phyloP scores from a whole-genome alignment of 495 filamentous ascomycete genomes.

The Cryomyces minteri region DNA sequence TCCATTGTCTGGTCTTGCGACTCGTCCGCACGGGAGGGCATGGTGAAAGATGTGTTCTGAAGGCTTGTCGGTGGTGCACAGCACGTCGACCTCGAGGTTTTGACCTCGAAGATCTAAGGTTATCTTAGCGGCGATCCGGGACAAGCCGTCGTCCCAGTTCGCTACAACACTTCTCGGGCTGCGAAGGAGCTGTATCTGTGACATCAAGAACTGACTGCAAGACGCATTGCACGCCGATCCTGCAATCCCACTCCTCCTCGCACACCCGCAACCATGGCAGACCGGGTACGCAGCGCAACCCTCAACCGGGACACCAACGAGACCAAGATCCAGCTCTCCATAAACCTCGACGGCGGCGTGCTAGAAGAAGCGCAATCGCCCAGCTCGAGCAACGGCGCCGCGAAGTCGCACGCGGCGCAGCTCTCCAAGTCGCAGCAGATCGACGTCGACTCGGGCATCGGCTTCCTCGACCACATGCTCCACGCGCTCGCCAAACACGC shows the following conservation, averaged over 20 bases:
- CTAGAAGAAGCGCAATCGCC: conserved; percentile 33
- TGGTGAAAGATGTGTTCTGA: too few species aligned
- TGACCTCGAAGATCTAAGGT: not conserved
- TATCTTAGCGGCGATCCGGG: too few species aligned
- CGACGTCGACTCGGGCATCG: conserved; percentile 79
- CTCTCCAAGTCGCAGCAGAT: conserved; percentile 65
- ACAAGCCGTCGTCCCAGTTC: too few species aligned
- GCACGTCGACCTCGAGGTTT: not conserved
- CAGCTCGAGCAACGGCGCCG: conserved; percentile 21
- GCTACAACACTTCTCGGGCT: too few species aligned
- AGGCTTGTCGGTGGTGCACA: too few species aligned
- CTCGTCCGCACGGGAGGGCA: not conserved
- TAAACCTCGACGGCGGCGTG: conserved; percentile 78
- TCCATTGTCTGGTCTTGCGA: not conserved
- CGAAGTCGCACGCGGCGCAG: conserved; percentile 59
- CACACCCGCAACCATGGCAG: not conserved
- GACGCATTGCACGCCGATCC: too few species aligned
- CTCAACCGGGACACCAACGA: conserved; percentile 85
- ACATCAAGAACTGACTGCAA: too few species aligned
- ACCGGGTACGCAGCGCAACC: conserved; percentile 40
- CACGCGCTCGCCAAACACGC: conserved; percentile 92
- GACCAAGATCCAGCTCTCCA: conserved; percentile 82
- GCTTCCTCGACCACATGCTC: conserved; percentile 98
- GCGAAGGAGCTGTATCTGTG: too few species aligned
- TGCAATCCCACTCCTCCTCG: too few species aligned